Evolutionary conservation across 495 filamentous ascomycete species (phyloP).

Genomic region (Penicillium manginii): DNA sequence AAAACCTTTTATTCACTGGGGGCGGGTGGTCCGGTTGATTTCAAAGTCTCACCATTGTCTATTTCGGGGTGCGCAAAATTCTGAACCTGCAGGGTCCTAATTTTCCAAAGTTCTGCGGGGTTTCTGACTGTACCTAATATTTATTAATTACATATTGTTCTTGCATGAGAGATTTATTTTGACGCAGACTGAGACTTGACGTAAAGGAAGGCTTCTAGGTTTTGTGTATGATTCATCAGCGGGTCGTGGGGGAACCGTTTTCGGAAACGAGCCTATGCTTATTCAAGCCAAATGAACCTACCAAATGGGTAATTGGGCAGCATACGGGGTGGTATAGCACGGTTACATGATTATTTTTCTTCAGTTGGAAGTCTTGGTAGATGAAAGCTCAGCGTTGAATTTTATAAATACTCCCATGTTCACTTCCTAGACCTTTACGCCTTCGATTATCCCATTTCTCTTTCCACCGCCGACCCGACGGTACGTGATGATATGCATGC

Average conservation of each 20-base stretch:
- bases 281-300: background rate
- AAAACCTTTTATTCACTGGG: too few species aligned
- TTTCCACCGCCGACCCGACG: background rate
- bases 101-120: background rate
- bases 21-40: too few species aligned
- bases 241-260: background rate
- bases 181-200: too few species aligned
- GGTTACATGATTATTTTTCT: background rate
- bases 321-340: background rate
- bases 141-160: background rate
- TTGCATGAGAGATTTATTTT: too few species aligned
- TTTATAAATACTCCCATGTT: background rate
- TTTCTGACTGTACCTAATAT: background rate
- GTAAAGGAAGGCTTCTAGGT: background rate
- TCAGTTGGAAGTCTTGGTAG: background rate
- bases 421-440: background rate
- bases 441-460: background rate
- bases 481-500: background rate
- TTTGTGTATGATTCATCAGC: background rate
- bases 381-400: background rate
- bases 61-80: background rate
- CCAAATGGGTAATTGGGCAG: background rate
- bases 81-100: background rate
- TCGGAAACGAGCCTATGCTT: background rate
- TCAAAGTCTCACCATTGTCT: background rate